Percentiles rank a stretch among this genome's conserved stretches.
Evolutionary conservation across 2,329 filamentous ascomycete genomes (phyloP).

Genomic region (Celoporthe dispersa): DNA sequence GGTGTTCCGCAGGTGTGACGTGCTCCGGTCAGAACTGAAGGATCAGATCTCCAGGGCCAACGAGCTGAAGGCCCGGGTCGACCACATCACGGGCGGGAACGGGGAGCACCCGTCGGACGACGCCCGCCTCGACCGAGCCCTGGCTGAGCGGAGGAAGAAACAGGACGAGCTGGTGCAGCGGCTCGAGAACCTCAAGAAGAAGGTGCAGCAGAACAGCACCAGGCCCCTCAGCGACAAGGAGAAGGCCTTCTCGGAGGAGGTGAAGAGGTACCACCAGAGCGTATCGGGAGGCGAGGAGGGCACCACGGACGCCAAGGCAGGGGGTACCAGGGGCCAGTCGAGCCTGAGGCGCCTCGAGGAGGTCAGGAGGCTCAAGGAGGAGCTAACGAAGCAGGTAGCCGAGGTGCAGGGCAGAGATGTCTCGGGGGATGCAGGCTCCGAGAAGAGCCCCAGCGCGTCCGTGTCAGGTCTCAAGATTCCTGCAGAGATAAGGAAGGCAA

Average conservation of each 20-base stretch:
- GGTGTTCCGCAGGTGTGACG: slow-evolving; percentile 72
- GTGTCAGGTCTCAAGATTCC: slow-evolving; percentile 56
- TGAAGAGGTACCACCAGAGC: slow-evolving; percentile 44
- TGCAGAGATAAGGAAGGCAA: slow-evolving; percentile 63
- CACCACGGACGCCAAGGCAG: slow-evolving; percentile 35
- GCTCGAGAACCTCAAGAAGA: slow-evolving; percentile 62
- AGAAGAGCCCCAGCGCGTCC: slow-evolving; percentile 38
- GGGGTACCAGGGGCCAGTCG: slow-evolving; percentile 47
- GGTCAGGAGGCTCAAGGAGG: slow-evolving; percentile 56
- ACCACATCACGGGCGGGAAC: slow-evolving; percentile 66
- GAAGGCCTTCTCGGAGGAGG: slow-evolving; percentile 53
- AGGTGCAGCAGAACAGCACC: slow-evolving; percentile 51
- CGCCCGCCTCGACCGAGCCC: slow-evolving; percentile 61
- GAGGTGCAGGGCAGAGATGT: slow-evolving; percentile 40
- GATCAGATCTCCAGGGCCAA: slow-evolving; percentile 70
- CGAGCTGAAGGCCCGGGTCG: slow-evolving; percentile 68
- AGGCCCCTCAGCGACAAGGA: slow-evolving; percentile 67
- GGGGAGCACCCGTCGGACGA: slow-evolving; percentile 58
- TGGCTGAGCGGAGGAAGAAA: slow-evolving; percentile 57
- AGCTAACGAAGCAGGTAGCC: slow-evolving; percentile 56
- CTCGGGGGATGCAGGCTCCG: slow-evolving; percentile 36
- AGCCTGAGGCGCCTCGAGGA: slow-evolving; percentile 62
- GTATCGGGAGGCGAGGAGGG: slow-evolving; percentile 44
- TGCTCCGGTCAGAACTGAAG: slow-evolving; percentile 68
- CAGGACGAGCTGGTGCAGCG: slow-evolving; percentile 62